phyloP scores from a whole-genome alignment of 768 basidiomycete species.

The Psilocybe cubensis region DNA sequence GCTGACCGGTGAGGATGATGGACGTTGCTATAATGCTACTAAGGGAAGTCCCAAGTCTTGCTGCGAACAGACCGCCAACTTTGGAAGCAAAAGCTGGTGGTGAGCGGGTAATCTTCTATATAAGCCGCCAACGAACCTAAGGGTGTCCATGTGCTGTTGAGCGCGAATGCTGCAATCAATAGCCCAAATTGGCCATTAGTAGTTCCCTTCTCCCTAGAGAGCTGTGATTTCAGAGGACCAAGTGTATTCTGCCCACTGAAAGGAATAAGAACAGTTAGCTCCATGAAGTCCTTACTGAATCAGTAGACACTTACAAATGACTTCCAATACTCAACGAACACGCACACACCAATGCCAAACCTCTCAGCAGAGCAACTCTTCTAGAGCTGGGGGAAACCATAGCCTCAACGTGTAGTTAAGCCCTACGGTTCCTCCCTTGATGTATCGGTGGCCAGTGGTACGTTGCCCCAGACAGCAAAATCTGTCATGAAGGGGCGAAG shows the following conservation, averaged over 20 bases:
- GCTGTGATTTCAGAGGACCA: conserved; percentile 13
- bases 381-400: not conserved
- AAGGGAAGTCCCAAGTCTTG: conserved; percentile 12
- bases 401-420: not conserved
- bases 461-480: not conserved
- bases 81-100: not conserved
- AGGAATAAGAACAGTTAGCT: not conserved
- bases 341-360: conserved; percentile 12
- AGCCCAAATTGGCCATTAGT: conserved; percentile 16
- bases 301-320: conserved; percentile 9
- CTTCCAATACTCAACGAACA: conserved; percentile 16
- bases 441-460: not conserved
- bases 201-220: conserved; percentile 12
- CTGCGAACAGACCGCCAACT: conserved; percentile 14
- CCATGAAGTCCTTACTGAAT: not conserved
- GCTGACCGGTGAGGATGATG: conserved; percentile 11
- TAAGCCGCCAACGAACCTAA: conserved; percentile 4
- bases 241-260: conserved; percentile 11
- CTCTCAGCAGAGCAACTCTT: conserved; percentile 4
- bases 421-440: not conserved
- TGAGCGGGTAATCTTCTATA: not conserved
- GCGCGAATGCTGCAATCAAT: conserved; percentile 11
- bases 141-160: conserved; percentile 17
- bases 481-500: not conserved
- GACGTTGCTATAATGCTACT: conserved; percentile 16